Evolutionary conservation across 805 yeast genomes (phyloP), one percentile per base, ranked within the genome.

Genomic region (Starmerella floris): DNA sequence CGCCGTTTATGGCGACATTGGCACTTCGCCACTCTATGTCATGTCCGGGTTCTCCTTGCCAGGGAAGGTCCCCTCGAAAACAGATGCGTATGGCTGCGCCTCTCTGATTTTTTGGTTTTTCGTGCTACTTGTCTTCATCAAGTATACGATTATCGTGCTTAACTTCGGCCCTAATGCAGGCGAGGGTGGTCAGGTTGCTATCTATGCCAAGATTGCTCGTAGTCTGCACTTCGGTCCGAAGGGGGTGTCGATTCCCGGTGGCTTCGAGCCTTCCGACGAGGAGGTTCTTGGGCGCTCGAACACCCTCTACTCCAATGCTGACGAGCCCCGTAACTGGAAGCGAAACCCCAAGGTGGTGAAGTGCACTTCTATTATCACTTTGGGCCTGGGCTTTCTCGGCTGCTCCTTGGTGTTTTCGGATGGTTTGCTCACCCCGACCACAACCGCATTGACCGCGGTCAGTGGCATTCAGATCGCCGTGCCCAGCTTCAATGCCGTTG

Each of bases 141-240:
- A 75, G 52, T 75, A 75, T 51, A 60, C 69, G 15, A 52, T 66
- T 32, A 56, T 75, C 39, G 78, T 74, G 9, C 60, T 74, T 37
- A 49, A 53, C 17, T 53, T 64, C 35, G 80, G 78, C 13, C 74
- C 76, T 9, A 72, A 74, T 55, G 66, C 71, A 36, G 76, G 76
- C 36, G 77, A 74, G 54, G 79, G 80, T 47, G 79, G 80, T 1
- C 77, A 73, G 46, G 68, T 75, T 27, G 79, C 80, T n/a, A 67
- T 75, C 34, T 75, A 74, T 50, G 71, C 78, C 20, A 73, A 73
- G 52, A 65, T 73, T 27, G 75, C 77, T 4, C 61, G 74, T 32
- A 59, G 61, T 30, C 56, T 73, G 48, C 65, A 64, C 30, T 59
- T 72, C 22, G 50, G 50, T 4, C 48, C 48, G 39, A 41, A 35